Conservation (phyloP, 2,329 filamentous ascomycete genomes). For the Stagonosporopsis rhizophila region DNA sequence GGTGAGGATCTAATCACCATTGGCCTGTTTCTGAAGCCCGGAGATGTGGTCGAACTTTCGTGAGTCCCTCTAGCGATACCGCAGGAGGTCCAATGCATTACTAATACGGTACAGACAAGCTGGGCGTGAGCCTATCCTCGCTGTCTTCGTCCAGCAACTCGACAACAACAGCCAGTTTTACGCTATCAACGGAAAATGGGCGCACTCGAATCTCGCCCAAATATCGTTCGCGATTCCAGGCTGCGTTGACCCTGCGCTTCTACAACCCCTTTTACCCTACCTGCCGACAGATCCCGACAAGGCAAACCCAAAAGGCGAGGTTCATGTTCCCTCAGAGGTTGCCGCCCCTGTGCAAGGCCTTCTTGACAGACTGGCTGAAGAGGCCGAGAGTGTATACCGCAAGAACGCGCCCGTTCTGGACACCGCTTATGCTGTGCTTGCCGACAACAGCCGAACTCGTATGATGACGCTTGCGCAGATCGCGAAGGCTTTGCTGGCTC, state of each 20-base stretch:
- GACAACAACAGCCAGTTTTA: constrained; percentile 56
- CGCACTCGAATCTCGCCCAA: constrained; percentile 45
- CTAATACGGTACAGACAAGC: constrained; percentile 21
- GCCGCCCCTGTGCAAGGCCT: constrained; percentile 53
- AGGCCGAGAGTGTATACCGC: constrained; percentile 58
- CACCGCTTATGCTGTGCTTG: constrained; percentile 56
- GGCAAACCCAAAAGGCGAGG: constrained; percentile 37
- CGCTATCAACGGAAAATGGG: constrained; percentile 59
- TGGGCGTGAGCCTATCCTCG: constrained; percentile 53
- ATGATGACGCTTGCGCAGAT: constrained; percentile 59
- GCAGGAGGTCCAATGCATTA: too few relatives aligned
- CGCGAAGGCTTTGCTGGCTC: constrained; percentile 51
- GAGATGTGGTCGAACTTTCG: constrained; percentile 59
- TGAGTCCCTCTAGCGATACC: constrained; percentile 18
- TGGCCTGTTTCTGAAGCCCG: constrained; percentile 50
- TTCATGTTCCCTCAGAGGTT: constrained; percentile 55
- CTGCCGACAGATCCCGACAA: constrained; percentile 53
- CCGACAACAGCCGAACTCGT: constrained; percentile 52
- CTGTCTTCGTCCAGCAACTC: constrained; percentile 57
- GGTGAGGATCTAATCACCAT: constrained; percentile 45
- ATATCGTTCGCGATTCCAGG: constrained; percentile 59
- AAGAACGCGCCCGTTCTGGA: constrained; percentile 56
- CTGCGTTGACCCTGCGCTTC: constrained; percentile 55
- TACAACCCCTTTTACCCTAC: constrained; percentile 59
- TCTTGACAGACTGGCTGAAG: constrained; percentile 53